A percentile compares a stretch with the other conserved stretches of the same genome.
Conservation (phyloP, 441 rosid species). For the Sinapis alba region DNA sequence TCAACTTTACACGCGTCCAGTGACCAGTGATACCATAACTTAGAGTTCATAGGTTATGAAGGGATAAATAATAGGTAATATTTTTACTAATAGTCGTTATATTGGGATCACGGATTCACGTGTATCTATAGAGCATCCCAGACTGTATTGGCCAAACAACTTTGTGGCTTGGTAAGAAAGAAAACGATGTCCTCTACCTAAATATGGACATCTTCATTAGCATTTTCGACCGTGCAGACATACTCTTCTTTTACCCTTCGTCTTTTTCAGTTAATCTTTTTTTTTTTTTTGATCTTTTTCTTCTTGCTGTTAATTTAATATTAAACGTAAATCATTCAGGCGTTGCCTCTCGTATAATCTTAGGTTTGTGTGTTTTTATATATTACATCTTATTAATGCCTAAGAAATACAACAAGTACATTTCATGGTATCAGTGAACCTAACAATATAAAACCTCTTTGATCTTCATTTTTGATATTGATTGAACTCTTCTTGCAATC, state of each 20-base stretch:
- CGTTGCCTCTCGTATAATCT: no score
- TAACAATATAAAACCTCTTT: no score
- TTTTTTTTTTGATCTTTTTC: neutral
- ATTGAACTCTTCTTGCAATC: no score
- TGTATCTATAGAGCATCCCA: neutral
- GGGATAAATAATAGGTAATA: neutral
- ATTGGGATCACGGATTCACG: neutral
- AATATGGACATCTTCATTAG: neutral
- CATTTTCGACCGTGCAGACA: neutral
- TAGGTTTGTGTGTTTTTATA: no score
- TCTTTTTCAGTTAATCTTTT: neutral
- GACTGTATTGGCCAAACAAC: neutral
- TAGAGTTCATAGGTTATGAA: neutral
- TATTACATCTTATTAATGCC: no score
- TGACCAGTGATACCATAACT: neutral
- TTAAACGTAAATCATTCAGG: neutral
- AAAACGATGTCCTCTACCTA: neutral
- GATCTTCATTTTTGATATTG: no score
- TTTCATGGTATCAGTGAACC: no score
- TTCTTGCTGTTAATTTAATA: neutral
- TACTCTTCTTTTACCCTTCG: neutral
- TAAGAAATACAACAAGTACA: no score
- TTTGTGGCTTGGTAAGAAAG: slow-evolving; percentile 10
- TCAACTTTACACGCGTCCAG: neutral
- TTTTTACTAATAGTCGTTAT: neutral